A percentile compares a stretch with the other conserved stretches of the same genome.
Conservation (phyloP, 495 filamentous ascomycete genomes). For the Rostrohypoxylon terebratum region DNA sequence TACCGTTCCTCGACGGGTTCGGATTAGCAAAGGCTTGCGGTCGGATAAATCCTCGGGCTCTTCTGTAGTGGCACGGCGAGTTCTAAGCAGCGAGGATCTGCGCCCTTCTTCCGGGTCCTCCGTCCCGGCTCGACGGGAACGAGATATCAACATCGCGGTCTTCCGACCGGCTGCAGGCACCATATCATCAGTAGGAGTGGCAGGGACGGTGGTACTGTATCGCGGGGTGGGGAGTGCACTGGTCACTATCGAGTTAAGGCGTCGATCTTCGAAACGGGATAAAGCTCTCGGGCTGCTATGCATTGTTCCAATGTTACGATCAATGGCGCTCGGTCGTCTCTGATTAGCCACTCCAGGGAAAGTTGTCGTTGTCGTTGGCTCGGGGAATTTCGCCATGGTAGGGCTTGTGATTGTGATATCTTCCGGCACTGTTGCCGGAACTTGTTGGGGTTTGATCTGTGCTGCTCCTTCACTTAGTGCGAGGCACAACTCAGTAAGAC, state of each 20-base stretch:
- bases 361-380: not conserved
- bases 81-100: conserved; percentile 59
- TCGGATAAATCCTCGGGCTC: conserved; percentile 59
- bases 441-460: conserved; percentile 51
- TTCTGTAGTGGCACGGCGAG: conserved; percentile 60
- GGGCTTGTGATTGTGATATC: conserved; percentile 50
- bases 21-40: conserved; percentile 56
- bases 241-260: conserved; percentile 69
- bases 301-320: conserved; percentile 43
- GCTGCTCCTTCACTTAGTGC: conserved; percentile 74
- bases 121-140: conserved; percentile 57
- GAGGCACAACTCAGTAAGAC: conserved; percentile 90
- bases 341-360: conserved; percentile 43
- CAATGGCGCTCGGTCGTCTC: conserved; percentile 53
- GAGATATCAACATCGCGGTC: conserved; percentile 59
- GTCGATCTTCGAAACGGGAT: conserved; percentile 78
- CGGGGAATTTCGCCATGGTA: conserved; percentile 50
- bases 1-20: conserved; percentile 55
- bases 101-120: conserved; percentile 63
- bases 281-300: conserved; percentile 71
- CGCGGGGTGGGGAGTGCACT: conserved; percentile 56
- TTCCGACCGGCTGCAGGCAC: conserved; percentile 52
- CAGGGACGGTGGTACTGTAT: conserved; percentile 49
- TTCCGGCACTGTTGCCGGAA: conserved; percentile 47
- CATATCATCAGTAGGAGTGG: conserved; percentile 42